Evolutionary conservation across 305 asterid species (phyloP).

Genomic region (Fraxinus nigra): DNA sequence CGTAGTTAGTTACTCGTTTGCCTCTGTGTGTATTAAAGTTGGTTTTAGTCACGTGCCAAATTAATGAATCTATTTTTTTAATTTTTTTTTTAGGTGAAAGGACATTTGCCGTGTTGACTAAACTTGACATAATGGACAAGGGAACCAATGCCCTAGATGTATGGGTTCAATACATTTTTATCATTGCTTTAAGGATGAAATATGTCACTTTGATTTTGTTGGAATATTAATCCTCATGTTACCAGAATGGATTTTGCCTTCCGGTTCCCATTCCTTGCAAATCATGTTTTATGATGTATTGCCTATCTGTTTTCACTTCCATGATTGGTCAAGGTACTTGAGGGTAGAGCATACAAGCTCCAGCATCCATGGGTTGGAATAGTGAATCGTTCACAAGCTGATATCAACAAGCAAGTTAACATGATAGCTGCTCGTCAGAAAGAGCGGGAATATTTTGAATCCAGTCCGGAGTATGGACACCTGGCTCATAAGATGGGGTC

Average conservation of each 20-base stretch:
- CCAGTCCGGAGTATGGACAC: constrained; percentile 94
- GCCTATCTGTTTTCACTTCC: constrained; percentile 20
- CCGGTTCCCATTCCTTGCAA: neutral
- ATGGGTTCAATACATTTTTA: constrained; percentile 32
- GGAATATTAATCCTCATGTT: constrained; percentile 17
- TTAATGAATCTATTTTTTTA: constrained; percentile 8
- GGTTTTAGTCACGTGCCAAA: constrained; percentile 8
- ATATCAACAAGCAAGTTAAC: constrained; percentile 85
- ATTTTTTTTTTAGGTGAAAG: constrained; percentile 62
- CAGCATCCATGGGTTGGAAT: constrained; percentile 98
- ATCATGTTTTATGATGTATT: constrained; percentile 1
- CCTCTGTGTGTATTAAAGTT: constrained; percentile 4
- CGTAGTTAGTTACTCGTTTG: constrained; percentile 11
- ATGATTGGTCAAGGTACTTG: constrained; percentile 64
- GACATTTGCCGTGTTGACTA: constrained; percentile 90
- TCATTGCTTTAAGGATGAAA: constrained; percentile 16
- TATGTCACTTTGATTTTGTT: constrained; percentile 6
- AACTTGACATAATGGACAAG: constrained; percentile 94
- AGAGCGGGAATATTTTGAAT: constrained; percentile 83
- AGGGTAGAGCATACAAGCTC: constrained; percentile 91
- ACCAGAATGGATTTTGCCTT: constrained; percentile 18
- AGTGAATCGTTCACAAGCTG: constrained; percentile 97
- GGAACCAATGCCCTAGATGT: constrained; percentile 95
- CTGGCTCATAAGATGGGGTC: constrained; percentile 92
- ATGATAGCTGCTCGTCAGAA: constrained; percentile 81